phyloP scores from a whole-genome alignment of 2,329 filamentous ascomycete species.

The Microcyclosporella mali region DNA sequence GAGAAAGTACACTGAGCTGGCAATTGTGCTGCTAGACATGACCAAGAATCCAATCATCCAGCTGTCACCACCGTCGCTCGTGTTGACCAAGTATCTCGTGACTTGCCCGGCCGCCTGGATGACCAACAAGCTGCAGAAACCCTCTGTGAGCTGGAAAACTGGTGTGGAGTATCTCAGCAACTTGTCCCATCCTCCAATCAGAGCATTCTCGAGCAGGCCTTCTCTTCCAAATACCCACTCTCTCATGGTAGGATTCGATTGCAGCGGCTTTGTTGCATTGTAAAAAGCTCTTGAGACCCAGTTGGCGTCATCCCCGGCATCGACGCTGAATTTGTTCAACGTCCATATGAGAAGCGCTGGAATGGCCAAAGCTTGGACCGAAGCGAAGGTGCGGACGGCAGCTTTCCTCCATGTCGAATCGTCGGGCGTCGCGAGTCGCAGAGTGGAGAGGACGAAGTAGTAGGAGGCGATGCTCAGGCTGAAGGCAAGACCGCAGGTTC shows the following conservation, averaged over 20 bases:
- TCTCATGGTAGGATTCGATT: constrained; percentile 57
- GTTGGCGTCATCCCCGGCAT: constrained; percentile 61
- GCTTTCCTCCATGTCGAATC: constrained; percentile 67
- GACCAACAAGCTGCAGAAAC: constrained; percentile 91
- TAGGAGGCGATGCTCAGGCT: constrained; percentile 82
- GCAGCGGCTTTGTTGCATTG: constrained; percentile 30
- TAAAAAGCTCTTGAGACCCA: constrained; percentile 66
- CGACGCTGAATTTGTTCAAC: constrained; percentile 88
- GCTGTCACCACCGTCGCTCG: constrained; percentile 78
- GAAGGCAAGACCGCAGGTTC: constrained; percentile 89
- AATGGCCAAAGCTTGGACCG: constrained; percentile 80
- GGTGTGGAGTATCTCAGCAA: constrained; percentile 84
- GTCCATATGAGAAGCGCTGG: constrained; percentile 89
- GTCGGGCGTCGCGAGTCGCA: constrained; percentile 76
- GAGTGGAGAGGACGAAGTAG: constrained; percentile 79
- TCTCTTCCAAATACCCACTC: constrained; percentile 87
- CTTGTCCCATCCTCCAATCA: constrained; percentile 84
- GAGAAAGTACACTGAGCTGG: constrained; percentile 89
- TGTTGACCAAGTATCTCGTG: constrained; percentile 88
- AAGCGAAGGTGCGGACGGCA: constrained; percentile 61
- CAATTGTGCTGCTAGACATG: constrained; percentile 83
- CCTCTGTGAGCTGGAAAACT: constrained; percentile 88
- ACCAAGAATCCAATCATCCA: constrained; percentile 94
- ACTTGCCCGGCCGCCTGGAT: constrained; percentile 94
- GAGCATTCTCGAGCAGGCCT: constrained; percentile 71